Percentiles rank a stretch among this genome's conserved stretches.
Evolutionary conservation across 495 filamentous ascomycete species (phyloP).

Genomic region (Bryoglossum gracile): DNA sequence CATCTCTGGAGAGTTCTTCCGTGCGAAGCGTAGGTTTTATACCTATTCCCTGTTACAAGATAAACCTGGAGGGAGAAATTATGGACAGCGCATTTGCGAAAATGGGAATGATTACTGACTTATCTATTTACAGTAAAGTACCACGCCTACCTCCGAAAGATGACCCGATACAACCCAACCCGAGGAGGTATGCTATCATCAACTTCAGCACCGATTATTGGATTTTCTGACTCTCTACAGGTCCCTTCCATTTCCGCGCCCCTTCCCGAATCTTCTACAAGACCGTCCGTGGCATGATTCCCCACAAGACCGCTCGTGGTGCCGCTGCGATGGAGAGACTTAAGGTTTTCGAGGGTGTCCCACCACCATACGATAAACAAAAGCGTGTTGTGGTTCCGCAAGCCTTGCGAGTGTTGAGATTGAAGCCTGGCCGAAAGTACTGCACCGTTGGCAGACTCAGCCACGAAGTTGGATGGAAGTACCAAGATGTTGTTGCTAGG

Average conservation of each 20-base stretch:
- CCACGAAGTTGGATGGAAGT: constrained; percentile 99
- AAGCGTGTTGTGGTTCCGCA: constrained; percentile 99
- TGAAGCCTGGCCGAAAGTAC: constrained; percentile 99
- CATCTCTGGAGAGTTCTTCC: constrained; percentile 99
- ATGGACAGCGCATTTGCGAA: constrained; percentile 7
- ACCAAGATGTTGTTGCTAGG: constrained; percentile 97
- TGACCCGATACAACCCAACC: constrained; percentile 98
- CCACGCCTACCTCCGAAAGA: constrained; percentile 98
- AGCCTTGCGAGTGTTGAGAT: constrained; percentile 85
- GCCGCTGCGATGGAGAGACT: constrained; percentile 94
- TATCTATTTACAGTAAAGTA: constrained; percentile 82
- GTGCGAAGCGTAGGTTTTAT: constrained; percentile 87
- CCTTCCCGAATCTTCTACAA: constrained; percentile 99
- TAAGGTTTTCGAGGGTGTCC: constrained; percentile 99
- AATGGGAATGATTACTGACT: constrained; percentile 15
- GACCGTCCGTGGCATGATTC: constrained; percentile 99
- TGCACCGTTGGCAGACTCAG: constrained; percentile 96
- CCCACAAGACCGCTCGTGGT: constrained; percentile 98
- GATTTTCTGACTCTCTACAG: constrained; percentile 37
- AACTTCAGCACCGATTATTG: constrained; percentile 2
- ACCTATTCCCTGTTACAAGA: constrained; percentile 8
- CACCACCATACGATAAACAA: constrained; percentile 98
- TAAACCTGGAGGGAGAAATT: constrained; percentile 9
- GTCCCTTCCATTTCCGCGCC: constrained; percentile 99
- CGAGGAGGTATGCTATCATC: constrained; percentile 68